Percentiles rank a stretch among this genome's conserved stretches.
These are phyloP conservation scores for Emmonsiellopsis sp. DNA, from an alignment of 2,329 filamentous ascomycete genomes.

Conservation along the genomic window DNA sequence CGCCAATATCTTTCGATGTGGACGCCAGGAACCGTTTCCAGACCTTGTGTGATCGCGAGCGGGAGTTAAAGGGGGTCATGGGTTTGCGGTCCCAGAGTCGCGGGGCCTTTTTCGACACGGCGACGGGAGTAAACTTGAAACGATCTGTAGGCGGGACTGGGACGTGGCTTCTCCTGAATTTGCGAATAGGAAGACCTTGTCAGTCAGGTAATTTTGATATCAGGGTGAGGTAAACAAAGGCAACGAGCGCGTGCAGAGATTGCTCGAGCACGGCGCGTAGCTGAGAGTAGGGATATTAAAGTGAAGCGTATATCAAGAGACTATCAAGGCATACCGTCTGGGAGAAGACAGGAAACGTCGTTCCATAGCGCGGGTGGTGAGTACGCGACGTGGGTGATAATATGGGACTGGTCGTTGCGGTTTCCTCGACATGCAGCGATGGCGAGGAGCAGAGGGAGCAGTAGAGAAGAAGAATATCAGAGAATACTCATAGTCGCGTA, in stretches of 20 bases:
- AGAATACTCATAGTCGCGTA: neutral
- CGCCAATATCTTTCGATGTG: conserved; percentile 17
- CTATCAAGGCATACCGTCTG: neutral
- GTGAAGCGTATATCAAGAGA: neutral
- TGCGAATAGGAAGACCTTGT: neutral
- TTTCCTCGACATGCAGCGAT: neutral
- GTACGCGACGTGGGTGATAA: neutral
- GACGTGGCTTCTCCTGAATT: neutral
- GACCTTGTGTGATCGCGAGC: conserved; percentile 34
- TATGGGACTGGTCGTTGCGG: neutral
- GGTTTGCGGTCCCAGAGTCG: conserved; percentile 39
- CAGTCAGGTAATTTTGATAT: neutral
- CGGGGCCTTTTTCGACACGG: conserved; percentile 23
- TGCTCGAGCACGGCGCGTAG: neutral
- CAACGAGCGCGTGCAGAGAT: neutral
- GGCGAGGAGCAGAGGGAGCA: neutral
- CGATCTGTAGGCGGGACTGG: conserved; percentile 9
- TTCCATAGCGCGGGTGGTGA: neutral
- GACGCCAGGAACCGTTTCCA: conserved; percentile 37
- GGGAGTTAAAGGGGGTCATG: conserved; percentile 30
- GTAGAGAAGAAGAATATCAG: neutral
- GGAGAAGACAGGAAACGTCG: neutral
- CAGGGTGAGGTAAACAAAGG: neutral
- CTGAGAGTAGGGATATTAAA: neutral
- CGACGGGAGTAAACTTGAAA: conserved; percentile 35